A percentile compares a stretch with the other conserved stretches of the same genome.
phyloP scores from a whole-genome alignment of 371 early-diverging fungal genomes.

The Mucor lusitanicus region DNA sequence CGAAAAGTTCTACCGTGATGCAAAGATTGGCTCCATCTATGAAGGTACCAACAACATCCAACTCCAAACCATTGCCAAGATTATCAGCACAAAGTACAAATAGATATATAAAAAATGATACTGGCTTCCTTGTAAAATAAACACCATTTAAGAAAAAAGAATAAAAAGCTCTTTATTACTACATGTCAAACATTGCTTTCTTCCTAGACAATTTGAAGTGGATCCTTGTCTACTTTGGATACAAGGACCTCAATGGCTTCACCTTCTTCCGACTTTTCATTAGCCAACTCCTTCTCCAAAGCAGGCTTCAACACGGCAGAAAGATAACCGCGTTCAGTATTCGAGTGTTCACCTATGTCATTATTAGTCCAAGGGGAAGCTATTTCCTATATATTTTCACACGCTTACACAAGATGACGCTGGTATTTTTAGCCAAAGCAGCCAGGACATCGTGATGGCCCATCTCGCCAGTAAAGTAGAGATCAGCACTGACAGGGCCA shows the following conservation, averaged over 20 bases:
- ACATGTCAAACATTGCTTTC: background rate
- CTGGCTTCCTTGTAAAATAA: background rate
- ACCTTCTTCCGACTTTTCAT: constrained; percentile 46
- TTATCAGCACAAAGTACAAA: constrained; percentile 20
- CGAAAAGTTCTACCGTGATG: constrained; percentile 97
- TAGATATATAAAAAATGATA: background rate
- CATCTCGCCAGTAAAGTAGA: constrained; percentile 96
- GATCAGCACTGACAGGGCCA: constrained; percentile 55
- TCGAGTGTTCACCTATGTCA: constrained; percentile 78
- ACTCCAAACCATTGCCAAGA: constrained; percentile 92
- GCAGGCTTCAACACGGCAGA: constrained; percentile 64
- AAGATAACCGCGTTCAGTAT: constrained; percentile 95
- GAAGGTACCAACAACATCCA: constrained; percentile 93
- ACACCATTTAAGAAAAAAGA: constrained; percentile 2
- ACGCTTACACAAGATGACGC: constrained; percentile 83
- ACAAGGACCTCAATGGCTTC: constrained; percentile 65
- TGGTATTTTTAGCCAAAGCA: constrained; percentile 72
- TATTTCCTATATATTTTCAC: background rate
- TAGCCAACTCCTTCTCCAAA: constrained; percentile 57
- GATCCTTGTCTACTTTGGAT: constrained; percentile 72
- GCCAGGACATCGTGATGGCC: constrained; percentile 91
- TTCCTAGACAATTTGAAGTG: constrained; percentile 64
- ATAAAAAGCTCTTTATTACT: background rate
- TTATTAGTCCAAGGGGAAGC: background rate
- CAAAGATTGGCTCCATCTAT: constrained; percentile 90